Evolutionary conservation across 257 asterid genomes (phyloP).

Genomic region (Anisodus tanguticus): DNA sequence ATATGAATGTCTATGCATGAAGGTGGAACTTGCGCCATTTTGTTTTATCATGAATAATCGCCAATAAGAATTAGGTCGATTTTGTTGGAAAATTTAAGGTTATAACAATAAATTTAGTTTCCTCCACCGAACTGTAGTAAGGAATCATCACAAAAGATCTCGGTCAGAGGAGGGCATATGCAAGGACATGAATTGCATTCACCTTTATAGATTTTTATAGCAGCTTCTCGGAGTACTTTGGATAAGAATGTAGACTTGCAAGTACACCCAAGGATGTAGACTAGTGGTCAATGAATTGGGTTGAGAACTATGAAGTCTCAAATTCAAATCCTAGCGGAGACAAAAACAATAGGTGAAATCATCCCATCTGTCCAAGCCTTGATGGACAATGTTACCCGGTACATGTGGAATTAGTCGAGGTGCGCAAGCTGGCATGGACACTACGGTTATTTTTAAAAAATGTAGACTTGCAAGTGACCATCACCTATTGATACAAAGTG

Average conservation of each 20-base stretch:
- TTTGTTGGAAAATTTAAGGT: neutral
- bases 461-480: neutral
- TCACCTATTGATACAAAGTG: no score
- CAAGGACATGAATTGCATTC: neutral
- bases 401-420: no score
- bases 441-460: no score
- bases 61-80: neutral
- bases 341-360: no score
- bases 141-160: neutral
- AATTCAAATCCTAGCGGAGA: no score
- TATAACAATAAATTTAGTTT: neutral
- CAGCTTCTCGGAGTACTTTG: neutral
- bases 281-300: no score
- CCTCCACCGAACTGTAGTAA: neutral
- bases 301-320: no score
- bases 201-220: neutral
- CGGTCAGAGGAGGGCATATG: neutral
- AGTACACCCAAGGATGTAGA: neutral
- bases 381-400: no score
- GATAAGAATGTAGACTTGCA: neutral
- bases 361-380: no score
- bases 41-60: neutral
- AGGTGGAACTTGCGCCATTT: neutral
- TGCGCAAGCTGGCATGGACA: no score
- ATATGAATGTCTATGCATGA: neutral